Evolutionary conservation across 1,139 yeast species (phyloP).

Genomic region (Yarrowia galli): DNA sequence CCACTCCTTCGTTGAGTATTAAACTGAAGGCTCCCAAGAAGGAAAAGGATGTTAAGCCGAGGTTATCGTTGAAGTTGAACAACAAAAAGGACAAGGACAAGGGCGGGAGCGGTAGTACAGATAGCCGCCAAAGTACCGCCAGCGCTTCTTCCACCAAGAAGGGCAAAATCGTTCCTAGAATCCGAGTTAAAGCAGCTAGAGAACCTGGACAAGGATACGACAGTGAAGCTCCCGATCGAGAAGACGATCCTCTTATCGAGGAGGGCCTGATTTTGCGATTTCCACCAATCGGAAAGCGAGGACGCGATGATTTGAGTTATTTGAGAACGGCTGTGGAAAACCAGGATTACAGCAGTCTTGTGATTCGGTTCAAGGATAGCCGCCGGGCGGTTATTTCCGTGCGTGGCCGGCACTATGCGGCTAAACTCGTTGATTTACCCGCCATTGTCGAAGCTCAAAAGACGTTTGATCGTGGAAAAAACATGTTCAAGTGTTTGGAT

Average conservation of each 20-base stretch:
- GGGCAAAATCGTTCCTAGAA: conserved; percentile 59
- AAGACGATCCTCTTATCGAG: conserved; percentile 91
- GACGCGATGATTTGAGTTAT: conserved; percentile 67
- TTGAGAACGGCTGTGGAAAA: conserved; percentile 81
- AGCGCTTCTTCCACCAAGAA: conserved; percentile 42
- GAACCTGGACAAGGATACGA: conserved; percentile 96
- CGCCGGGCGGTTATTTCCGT: conserved; percentile 73
- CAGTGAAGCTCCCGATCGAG: conserved; percentile 95
- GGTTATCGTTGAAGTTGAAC: background rate
- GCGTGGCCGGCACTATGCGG: conserved; percentile 72
- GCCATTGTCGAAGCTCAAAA: conserved; percentile 87
- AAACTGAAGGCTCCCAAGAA: conserved; percentile 26
- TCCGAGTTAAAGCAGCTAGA: conserved; percentile 81
- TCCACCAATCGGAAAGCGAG: conserved; percentile 55
- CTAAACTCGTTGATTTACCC: conserved; percentile 87
- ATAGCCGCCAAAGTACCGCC: background rate
- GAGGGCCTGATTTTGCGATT: conserved; percentile 84
- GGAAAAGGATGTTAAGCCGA: conserved; percentile 23
- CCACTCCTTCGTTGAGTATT: conserved; percentile 13
- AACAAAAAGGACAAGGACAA: background rate
- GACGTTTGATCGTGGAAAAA: conserved; percentile 81
- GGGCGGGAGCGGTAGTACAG: too few species aligned
- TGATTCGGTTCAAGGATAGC: conserved; percentile 81
- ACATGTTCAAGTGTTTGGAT: conserved; percentile 85
- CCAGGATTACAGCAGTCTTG: conserved; percentile 77